Evolutionary conservation across 225 moss, liverwort and hornwort species (phyloP), one percentile per base, ranked within the genome.

Genomic region (Ulota crispa): DNA sequence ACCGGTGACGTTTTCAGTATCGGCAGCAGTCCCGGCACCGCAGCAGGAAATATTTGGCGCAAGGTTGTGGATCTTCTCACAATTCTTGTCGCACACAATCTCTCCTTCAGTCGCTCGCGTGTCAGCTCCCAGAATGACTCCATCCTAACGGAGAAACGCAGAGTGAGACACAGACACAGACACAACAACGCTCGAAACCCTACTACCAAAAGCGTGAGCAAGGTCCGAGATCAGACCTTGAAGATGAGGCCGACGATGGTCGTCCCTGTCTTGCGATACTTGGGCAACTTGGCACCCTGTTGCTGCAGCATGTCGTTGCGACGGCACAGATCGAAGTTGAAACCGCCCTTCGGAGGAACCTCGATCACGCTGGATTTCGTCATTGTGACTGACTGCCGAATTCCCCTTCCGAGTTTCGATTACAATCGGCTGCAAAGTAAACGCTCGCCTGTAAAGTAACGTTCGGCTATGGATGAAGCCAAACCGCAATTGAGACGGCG

Each of bases 1-100:
- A 98, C 97, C 97, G 89, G 95, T 98, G 36, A 98, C 97, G 83
- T 98, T 98, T 84, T 95, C 97, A 13, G 97, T 98, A 78, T 98
- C 97, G 10, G 95, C 97, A 8, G 97, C 97, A 36, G 97, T 98
- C 39, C 97, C 97, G 62, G 97, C 97, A 69, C 97, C 97, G 63
- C 97, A 98, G 83, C 97, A 98, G 63, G 90, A 98, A 54, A 98
- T 98, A 32, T 98, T 98, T 2, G 97, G 97, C 18, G 97, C 97
- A 31, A 98, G 90, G 86, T 93, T 94, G 74, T 98, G 97, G 78
- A 98, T 98, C 90, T 98, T 95, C 89, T 98, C 97, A 73, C 97
- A 98, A 80, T 98, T 95, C 86, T 98, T 98, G 78, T 98, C 97
- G 83, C 97, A 98, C 6, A 98, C 97, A 81, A 94, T 98, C 68